A percentile compares a stretch with the other conserved stretches of the same genome.
phyloP scores from a whole-genome alignment of 768 basidiomycete species.

The Myochromella boudieri region DNA sequence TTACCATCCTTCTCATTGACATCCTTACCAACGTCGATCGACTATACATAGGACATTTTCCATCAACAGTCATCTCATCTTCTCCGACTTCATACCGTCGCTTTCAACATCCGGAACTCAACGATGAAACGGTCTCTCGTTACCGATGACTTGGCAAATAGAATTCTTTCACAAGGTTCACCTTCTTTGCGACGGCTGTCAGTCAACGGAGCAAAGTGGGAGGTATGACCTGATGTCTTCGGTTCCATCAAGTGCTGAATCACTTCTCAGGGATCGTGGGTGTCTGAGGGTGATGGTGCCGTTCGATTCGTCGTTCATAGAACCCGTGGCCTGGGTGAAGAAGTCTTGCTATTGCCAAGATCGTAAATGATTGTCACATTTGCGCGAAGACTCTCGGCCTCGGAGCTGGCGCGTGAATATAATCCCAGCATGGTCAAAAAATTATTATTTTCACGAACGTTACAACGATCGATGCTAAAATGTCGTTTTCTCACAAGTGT shows the following conservation, averaged over 20 bases:
- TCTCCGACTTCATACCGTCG: slow-evolving; percentile 28
- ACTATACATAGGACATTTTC: slow-evolving; percentile 23
- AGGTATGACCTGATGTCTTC: slow-evolving; percentile 23
- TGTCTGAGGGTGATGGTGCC: slow-evolving; percentile 7
- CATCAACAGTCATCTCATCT: slow-evolving; percentile 19
- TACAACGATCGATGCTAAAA: no score
- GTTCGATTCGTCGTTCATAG: slow-evolving; percentile 6
- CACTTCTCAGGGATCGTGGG: slow-evolving; percentile 15
- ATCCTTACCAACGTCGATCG: background rate
- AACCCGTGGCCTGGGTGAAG: background rate
- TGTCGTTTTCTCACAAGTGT: no score
- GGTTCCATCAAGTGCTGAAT: background rate
- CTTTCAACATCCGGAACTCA: slow-evolving; percentile 32
- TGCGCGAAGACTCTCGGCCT: no score
- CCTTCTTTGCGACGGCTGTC: slow-evolving; percentile 27
- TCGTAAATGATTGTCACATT: no score
- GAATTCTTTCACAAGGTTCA: slow-evolving; percentile 23
- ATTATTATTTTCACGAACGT: no score
- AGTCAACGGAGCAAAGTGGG: slow-evolving; percentile 32
- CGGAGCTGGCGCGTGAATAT: no score
- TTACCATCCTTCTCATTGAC: background rate
- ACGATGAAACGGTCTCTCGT: slow-evolving; percentile 20
- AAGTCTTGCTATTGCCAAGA: no score
- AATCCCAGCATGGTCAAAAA: no score
- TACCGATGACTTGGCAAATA: slow-evolving; percentile 21